phyloP scores from a whole-genome alignment of 1,284 basidiomycete species.

The Termitomyces sp. region DNA sequence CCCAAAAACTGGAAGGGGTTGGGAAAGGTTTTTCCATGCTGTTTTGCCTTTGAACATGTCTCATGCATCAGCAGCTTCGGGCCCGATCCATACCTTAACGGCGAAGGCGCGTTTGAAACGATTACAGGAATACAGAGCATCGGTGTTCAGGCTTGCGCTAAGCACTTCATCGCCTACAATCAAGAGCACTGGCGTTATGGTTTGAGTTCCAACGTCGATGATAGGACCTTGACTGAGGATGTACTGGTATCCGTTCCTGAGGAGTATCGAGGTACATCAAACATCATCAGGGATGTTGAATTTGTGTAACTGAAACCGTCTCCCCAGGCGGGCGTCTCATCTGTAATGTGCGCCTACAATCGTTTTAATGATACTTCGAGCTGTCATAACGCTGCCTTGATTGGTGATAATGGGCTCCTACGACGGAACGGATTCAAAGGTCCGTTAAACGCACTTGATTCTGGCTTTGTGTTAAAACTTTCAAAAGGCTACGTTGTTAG shows the following conservation, averaged over 20 bases:
- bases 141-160: conserved; percentile 58
- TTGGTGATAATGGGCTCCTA: conserved; percentile 34
- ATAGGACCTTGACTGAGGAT: conserved; percentile 60
- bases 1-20: conserved; percentile 60
- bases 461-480: too few relatives aligned
- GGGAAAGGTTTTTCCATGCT: conserved; percentile 41
- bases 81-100: conserved; percentile 58
- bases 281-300: neutral
- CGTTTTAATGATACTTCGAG: conserved; percentile 39
- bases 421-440: conserved; percentile 39
- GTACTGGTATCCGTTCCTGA: conserved; percentile 54
- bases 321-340: conserved; percentile 54
- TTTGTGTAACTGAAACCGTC: neutral
- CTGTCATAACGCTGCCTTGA: conserved; percentile 34
- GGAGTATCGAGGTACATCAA: conserved; percentile 37
- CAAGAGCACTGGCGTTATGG: conserved; percentile 46
- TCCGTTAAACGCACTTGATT: conserved; percentile 7
- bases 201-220: conserved; percentile 53
- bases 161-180: conserved; percentile 59
- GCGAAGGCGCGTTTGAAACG: conserved; percentile 55
- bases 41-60: conserved; percentile 4
- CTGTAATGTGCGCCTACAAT: conserved; percentile 75
- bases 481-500: conserved; percentile 37
- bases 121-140: conserved; percentile 58
- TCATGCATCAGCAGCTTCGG: conserved; percentile 34